Evolutionary conservation across 129 eudicot genomes (phyloP), one percentile per base, ranked within the genome.

Genomic region (Flaveria linearis): DNA sequence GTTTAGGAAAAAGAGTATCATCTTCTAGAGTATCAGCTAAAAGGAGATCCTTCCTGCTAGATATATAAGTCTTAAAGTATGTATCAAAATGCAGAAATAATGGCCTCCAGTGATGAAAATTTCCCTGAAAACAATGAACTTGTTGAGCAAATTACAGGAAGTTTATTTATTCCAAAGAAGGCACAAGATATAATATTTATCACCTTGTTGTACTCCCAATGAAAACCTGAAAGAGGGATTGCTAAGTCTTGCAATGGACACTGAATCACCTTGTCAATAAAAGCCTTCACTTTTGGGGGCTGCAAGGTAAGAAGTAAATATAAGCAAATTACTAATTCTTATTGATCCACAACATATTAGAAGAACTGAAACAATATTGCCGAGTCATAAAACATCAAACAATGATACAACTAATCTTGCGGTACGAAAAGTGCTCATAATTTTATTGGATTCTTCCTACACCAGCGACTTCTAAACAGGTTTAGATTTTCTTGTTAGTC

Each of bases 101-200:
- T 15, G 96, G 97, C 76, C 97, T 91, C 99, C 99, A 95, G 47
- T 95, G 97, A 86, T 95, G 94, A 85, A 95, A 91, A 82, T 95
- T 89, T 45, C 99, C 99, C 99, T 95, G 87, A 79, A 84, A 79
- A 88, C 47, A 65, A 71, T 68, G 49, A 41, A 45, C 41, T 18
- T 62, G 55, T 45, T 56, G 65, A 74, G 84, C 64, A 20, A 51
- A 62, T 36, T 60, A 17, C 69, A 47, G n/a, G 10, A 63, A 70
- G 15, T 15, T 66, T 30, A 79, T 7, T 4, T 53, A 16, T 17
- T 45, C 47, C 71, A 55, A 80, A 43, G 0, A 33, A 28, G n/a
- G 51, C 64, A 66, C 16, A 61, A 28, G 9, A 39, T 52, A 82
- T 49, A 28, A 58, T 16, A 67, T 20, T 33, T 46, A 66, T 78